Conservation (phyloP, 495 filamentous ascomycete genomes). For the Penicillium coprophilum region DNA sequence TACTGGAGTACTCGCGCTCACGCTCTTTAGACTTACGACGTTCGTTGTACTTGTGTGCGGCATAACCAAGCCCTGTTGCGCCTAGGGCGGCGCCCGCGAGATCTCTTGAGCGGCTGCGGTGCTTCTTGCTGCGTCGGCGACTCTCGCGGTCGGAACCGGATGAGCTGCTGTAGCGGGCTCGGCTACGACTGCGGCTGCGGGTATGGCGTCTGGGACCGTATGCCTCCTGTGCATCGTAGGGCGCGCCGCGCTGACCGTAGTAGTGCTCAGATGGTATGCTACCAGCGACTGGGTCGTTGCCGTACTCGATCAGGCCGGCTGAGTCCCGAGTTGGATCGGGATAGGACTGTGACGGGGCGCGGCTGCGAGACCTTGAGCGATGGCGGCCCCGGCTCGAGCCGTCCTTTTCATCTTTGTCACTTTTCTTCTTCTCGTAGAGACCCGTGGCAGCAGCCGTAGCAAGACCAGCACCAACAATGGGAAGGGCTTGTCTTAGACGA, state of each 20-base stretch:
- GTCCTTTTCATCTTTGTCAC: conserved; percentile 60
- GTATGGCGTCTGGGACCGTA: conserved; percentile 32
- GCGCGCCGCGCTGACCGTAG: conserved; percentile 47
- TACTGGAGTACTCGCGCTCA: conserved; percentile 36
- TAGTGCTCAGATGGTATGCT: conserved; percentile 51
- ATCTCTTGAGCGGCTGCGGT: conserved; percentile 62
- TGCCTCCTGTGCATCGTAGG: conserved; percentile 42
- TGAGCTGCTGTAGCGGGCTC: conserved; percentile 40
- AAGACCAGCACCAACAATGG: conserved; percentile 71
- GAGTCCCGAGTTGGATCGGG: conserved; percentile 57
- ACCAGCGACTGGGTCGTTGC: conserved; percentile 60
- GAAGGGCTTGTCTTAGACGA: conserved; percentile 58
- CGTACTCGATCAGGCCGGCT: conserved; percentile 79
- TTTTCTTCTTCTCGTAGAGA: conserved; percentile 75
- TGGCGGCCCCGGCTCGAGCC: conserved; percentile 45
- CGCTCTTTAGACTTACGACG: conserved; percentile 45
- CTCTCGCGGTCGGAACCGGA: conserved; percentile 45
- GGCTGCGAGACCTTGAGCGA: conserved; percentile 57
- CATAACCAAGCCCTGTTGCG: conserved; percentile 72
- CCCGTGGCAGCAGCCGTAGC: conserved; percentile 78
- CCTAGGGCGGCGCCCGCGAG: conserved; percentile 68
- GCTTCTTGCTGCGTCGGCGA: conserved; percentile 47
- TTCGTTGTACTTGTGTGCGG: conserved; percentile 68
- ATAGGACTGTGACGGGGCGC: conserved; percentile 53
- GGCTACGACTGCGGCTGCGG: conserved; percentile 42